These are phyloP conservation scores for Laguncularia racemosa DNA, from an alignment of 345 rosid genomes.

Conservation along the genomic window DNA sequence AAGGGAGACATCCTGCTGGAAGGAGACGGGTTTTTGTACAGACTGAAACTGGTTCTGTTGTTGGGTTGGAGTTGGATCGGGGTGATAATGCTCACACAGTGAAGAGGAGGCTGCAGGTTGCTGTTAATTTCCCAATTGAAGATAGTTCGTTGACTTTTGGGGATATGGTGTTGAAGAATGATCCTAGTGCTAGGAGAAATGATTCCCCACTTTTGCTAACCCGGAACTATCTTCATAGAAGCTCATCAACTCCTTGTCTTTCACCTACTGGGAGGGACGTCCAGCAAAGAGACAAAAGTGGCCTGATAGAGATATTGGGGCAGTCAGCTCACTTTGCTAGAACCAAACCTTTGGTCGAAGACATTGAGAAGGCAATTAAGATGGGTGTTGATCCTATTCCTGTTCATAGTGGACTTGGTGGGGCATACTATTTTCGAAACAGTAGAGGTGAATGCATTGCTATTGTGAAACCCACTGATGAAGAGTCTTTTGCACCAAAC, in stretches of 20 bases:
- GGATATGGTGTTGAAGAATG: constrained; percentile 79
- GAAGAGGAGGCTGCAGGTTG: constrained; percentile 89
- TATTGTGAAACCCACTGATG: constrained; percentile 96
- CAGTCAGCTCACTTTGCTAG: constrained; percentile 43
- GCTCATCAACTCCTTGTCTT: constrained; percentile 98
- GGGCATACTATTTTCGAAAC: constrained; percentile 86
- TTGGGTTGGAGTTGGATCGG: constrained; percentile 99
- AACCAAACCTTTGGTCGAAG: constrained; percentile 50
- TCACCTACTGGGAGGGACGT: constrained; percentile 80
- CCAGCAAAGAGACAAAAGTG: constrained; percentile 75
- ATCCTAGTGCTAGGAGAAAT: constrained; percentile 76
- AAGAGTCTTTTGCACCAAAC: constrained; percentile 99
- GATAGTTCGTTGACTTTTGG: constrained; percentile 79
- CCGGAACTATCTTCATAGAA: constrained; percentile 69
- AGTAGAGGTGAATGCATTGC: constrained; percentile 69
- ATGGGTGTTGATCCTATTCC: constrained; percentile 76
- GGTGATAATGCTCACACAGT: constrained; percentile 88
- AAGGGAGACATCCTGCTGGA: constrained; percentile 65
- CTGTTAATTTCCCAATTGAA: constrained; percentile 76
- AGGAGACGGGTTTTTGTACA: constrained; percentile 90
- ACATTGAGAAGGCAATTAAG: constrained; percentile 76
- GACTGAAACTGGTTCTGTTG: constrained; percentile 91
- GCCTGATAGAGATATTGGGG: constrained; percentile 85
- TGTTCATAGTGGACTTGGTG: constrained; percentile 86
- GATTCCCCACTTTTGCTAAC: constrained; percentile 87